Base-by-base conservation (phyloP, 768 basidiomycete species). In the Trametes gibbosa region DNA sequence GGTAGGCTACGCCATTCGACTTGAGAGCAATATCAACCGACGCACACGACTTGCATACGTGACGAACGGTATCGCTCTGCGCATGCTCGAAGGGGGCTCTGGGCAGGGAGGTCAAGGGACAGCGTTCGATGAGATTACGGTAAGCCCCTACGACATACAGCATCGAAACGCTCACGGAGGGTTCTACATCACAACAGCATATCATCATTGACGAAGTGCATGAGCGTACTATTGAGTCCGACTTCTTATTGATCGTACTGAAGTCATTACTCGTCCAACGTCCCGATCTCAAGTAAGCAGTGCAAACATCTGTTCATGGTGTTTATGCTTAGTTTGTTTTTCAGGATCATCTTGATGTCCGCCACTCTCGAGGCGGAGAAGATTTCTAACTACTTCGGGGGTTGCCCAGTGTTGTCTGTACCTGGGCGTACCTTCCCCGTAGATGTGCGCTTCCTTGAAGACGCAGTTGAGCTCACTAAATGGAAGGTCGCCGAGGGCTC, bases 201-300 rank as follows among this genome's bases (percentile, higher is more conserved):
- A 86, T 99, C 69, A 89, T 99, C 59, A 89, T 98, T 42, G 96
- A 99, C 65, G 96, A 99, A 76, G 92, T 90, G 47, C 96, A 99
- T 67, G 96, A 99, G 76, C 87, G 96, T 21, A 92, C 88, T 7
- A 97, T 99, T 64, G 96, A 99, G 69, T 95, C 93, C 0, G 96
- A 98, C 72, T 99, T 99, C 75, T 81, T 99, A 32, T 78, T 99
- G 32, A 93, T 98, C 64, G 92, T 98, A 5, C 79, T 99, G 53
- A 94, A 92, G 72, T 86, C 90, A 16, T 75, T 98, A 34, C 72
- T 97, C 51, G 74, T 80, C 54, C 83, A 87, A 62, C 81, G 92
- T 24, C 81, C 86, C 49, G 86, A 96, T 65, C 77, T 99, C n/a
- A 95, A 91, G 94, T 90, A 63, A 58, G 78, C 70, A 21, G 46